Evolutionary conservation across 495 filamentous ascomycete species (phyloP).

Genomic region (Filosporella fistucella): DNA sequence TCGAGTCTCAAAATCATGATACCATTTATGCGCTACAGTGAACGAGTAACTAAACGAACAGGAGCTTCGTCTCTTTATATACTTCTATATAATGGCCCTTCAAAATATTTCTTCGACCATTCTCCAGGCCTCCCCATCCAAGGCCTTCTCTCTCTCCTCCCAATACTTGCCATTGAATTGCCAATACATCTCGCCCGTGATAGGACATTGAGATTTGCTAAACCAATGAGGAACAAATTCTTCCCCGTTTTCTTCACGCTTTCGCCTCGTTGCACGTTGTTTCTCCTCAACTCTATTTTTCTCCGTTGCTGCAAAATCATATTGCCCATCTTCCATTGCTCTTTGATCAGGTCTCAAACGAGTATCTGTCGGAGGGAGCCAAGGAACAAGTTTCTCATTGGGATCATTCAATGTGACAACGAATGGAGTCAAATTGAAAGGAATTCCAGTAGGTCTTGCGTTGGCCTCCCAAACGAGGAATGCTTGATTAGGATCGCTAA

Average conservation of each 20-base stretch:
- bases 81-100: not conserved
- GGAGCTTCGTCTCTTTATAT: too few relatives aligned
- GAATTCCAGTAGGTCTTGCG: constrained; percentile 72
- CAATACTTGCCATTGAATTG: constrained; percentile 85
- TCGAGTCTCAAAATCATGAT: too few relatives aligned
- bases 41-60: too few relatives aligned
- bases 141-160: constrained; percentile 51
- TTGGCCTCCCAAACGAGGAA: constrained; percentile 92
- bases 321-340: constrained; percentile 98
- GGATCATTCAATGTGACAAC: constrained; percentile 89
- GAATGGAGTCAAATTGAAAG: constrained; percentile 97
- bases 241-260: constrained; percentile 70
- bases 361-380: constrained; percentile 88
- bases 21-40: too few relatives aligned
- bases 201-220: constrained; percentile 57
- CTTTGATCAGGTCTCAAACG: constrained; percentile 88
- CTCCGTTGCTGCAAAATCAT: constrained; percentile 86
- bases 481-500: constrained; percentile 58
- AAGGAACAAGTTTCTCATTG: constrained; percentile 64
- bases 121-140: constrained; percentile 40
- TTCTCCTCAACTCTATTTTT: constrained; percentile 96
- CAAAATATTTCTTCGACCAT: constrained; percentile 44
- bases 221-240: constrained; percentile 89
- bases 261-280: constrained; percentile 72
- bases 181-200: constrained; percentile 92